Base-by-base conservation (phyloP, 148 eudicot species). In the Rhododendron vialii region DNA sequence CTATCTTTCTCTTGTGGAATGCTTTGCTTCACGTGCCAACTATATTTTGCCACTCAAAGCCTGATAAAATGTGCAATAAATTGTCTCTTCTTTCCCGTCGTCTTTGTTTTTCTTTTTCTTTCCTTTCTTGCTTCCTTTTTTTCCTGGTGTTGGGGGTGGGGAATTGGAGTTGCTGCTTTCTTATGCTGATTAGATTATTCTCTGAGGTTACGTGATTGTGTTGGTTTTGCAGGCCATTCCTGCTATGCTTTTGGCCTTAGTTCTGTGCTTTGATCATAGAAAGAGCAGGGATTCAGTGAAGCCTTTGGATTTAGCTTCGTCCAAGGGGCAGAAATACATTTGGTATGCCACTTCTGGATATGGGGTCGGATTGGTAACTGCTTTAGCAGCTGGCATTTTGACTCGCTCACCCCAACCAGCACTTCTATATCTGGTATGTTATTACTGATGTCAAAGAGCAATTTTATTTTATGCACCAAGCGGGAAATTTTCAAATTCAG, bases 371-470 rank as follows among this genome's bases (percentile, higher is more conserved):
- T 93, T 97, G 85, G 88, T 97, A 69, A 84, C 91, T 61, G 99
- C 99, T 81, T 91, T 97, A 89, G 86, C 98, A 85, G 99, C 99
- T 87, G 99, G 98, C 80, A 89, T 95, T 81, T 89, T 97, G 91
- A 93, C 98, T 81, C 98, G 88, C 81, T 94, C 99, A 50, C 95
- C 99, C n/a, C 99, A 97, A 85, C 99, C 99, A 45, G 99, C 99
- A 22, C 98, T 97, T 88, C 90, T 97, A n/a, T 97, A 97, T 89
- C 91, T 97, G 98, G 99, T 97, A 90, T 78, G 88, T 75, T 41
- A 2, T 12, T 55, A 3, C 81, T 78, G 14, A 50, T 13, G 61
- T 33, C 18, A 28, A 2, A 17, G 41, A 7, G 67, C 50, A 9
- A 0, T 30, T 50, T 57, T 26, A 20, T 59, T 24, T 81, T 55